Conservation (phyloP, 2,329 filamentous ascomycete species). For the Exophiala viscosa region DNA sequence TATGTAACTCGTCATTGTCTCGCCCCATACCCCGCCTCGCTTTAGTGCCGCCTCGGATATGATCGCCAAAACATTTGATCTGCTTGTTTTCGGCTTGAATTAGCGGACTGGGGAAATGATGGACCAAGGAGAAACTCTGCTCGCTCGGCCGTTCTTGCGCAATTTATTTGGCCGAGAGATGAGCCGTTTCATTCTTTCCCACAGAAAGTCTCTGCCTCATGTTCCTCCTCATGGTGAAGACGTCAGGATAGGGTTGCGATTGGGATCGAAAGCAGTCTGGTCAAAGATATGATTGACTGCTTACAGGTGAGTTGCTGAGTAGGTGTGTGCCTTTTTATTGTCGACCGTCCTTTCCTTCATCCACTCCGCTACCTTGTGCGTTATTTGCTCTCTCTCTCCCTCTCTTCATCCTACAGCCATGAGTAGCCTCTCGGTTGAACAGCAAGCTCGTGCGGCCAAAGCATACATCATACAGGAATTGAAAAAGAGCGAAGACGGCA, state of each 20-base stretch:
- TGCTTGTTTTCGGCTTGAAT: neutral
- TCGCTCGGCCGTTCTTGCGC: conserved; percentile 9
- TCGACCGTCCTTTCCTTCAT: too few relatives aligned
- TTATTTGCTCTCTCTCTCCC: too few relatives aligned
- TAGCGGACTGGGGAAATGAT: neutral
- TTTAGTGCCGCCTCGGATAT: neutral
- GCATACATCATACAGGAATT: conserved; percentile 27
- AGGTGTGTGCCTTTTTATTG: too few relatives aligned
- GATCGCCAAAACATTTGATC: neutral
- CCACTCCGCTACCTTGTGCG: too few relatives aligned
- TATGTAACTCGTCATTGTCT: too few relatives aligned
- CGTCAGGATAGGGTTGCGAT: too few relatives aligned
- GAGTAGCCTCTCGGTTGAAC: conserved; percentile 20
- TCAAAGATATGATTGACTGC: too few relatives aligned
- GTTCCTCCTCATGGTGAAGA: too few relatives aligned
- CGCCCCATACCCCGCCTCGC: neutral
- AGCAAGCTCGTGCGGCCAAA: conserved; percentile 26
- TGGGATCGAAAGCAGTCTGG: too few relatives aligned
- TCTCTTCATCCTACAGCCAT: too few relatives aligned
- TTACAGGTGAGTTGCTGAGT: too few relatives aligned
- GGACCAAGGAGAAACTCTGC: neutral
- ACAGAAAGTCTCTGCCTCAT: too few relatives aligned
- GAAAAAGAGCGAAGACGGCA: conserved; percentile 19
- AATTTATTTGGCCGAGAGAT: conserved; percentile 13
- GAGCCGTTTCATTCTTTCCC: conserved; percentile 1